Conservation (phyloP, 2,329 filamentous ascomycete species). For the Juglanconis oblonga region DNA sequence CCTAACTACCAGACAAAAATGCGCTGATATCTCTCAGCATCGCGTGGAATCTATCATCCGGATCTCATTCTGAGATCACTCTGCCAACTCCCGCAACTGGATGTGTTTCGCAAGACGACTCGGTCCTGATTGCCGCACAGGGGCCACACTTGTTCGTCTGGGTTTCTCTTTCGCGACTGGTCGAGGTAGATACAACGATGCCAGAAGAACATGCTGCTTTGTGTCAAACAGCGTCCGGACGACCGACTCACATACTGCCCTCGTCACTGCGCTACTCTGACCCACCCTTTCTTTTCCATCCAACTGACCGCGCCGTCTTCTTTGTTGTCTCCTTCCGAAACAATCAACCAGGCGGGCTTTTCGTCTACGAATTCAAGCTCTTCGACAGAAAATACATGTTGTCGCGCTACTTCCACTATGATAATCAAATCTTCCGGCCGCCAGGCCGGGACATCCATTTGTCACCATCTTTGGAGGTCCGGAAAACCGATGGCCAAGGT, state of each 20-base stretch:
- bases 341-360: not conserved
- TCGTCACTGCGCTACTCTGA: not conserved
- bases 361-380: conserved; percentile 1
- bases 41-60: not conserved
- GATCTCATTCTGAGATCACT: not conserved
- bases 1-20: not conserved
- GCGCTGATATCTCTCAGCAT: not conserved
- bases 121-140: not conserved
- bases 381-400: not conserved
- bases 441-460: too few species aligned
- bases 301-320: not conserved
- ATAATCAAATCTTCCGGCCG: not conserved
- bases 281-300: conserved; percentile 1
- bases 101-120: not conserved
- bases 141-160: not conserved
- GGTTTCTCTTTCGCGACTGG: not conserved
- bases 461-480: not conserved
- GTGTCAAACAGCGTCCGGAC: too few species aligned
- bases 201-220: not conserved
- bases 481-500: conserved; percentile 1
- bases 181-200: not conserved
- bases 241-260: too few species aligned
- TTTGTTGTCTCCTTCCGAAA: not conserved
- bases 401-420: not conserved
- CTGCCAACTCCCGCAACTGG: not conserved